A percentile compares a stretch with the other conserved stretches of the same genome.
These are phyloP conservation scores for Tetragonia tetragonoides DNA, from an alignment of 148 eudicot genomes.

Conservation along the genomic window DNA sequence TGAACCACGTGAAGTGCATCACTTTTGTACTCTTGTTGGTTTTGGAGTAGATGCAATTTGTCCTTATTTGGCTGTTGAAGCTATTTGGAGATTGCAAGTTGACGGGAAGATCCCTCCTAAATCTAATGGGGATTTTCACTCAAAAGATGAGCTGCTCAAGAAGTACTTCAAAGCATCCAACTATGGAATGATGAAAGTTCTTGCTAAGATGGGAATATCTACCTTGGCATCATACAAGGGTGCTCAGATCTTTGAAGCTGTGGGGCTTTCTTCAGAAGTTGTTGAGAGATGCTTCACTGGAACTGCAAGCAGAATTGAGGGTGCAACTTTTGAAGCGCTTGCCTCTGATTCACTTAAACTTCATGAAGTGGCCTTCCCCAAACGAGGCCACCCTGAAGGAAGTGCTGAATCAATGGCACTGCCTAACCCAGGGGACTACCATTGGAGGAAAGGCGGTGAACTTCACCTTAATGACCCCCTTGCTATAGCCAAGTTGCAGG, in stretches of 20 bases:
- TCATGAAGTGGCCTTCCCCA: constrained; percentile 88
- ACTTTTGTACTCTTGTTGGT: constrained; percentile 94
- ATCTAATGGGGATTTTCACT: constrained; percentile 71
- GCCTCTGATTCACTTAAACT: constrained; percentile 73
- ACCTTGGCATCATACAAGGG: constrained; percentile 98
- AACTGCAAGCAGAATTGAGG: constrained; percentile 96
- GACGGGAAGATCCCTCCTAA: constrained; percentile 97
- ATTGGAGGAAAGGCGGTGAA: constrained; percentile 98
- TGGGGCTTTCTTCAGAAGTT: constrained; percentile 95
- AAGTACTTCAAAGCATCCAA: constrained; percentile 85
- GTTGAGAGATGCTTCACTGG: constrained; percentile 87
- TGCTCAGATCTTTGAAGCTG: constrained; percentile 98
- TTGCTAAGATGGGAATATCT: constrained; percentile 99
- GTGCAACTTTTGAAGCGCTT: constrained; percentile 90
- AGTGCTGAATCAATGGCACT: constrained; percentile 94
- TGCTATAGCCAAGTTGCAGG: constrained; percentile 93
- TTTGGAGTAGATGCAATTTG: constrained; percentile 98
- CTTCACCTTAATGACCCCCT: constrained; percentile 93
- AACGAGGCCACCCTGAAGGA: constrained; percentile 60
- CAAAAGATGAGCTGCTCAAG: constrained; percentile 79
- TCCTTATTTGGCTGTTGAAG: constrained; percentile 91
- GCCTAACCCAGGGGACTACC: constrained; percentile 97
- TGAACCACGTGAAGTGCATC: constrained; percentile 99
- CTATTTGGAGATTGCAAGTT: constrained; percentile 92
- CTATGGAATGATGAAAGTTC: constrained; percentile 99